These are phyloP conservation scores for Lentinula aciculospora DNA, from an alignment of 768 basidiomycete species.

Conservation along the genomic window DNA sequence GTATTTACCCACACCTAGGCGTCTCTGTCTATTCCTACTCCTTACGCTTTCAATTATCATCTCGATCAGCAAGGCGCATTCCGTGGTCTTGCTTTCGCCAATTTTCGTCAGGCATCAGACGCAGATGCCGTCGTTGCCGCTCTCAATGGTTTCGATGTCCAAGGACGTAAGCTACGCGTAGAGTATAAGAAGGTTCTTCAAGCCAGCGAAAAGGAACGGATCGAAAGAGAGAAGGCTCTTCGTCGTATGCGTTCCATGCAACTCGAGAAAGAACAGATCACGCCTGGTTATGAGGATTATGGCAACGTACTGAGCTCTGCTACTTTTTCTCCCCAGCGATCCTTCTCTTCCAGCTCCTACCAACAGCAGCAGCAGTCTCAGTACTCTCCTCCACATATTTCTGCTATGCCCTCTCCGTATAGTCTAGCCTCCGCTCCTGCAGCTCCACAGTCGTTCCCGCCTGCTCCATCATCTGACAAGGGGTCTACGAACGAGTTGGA, in stretches of 20 bases:
- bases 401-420: constrained; percentile 41
- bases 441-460: constrained; percentile 44
- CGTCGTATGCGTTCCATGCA: constrained; percentile 98
- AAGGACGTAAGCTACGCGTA: constrained; percentile 94
- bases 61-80: constrained; percentile 95
- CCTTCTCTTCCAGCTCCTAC: constrained; percentile 63
- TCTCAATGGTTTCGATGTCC: constrained; percentile 92
- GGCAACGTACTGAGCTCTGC: constrained; percentile 39
- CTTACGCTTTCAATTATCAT: constrained; percentile 99
- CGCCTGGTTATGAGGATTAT: constrained; percentile 69
- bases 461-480: constrained; percentile 63
- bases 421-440: constrained; percentile 46
- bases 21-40: constrained; percentile 89
- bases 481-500: constrained; percentile 72
- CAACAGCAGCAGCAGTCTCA: constrained; percentile 47
- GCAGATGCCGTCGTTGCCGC: constrained; percentile 96
- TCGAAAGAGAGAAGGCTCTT: constrained; percentile 97
- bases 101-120: constrained; percentile 87
- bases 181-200: constrained; percentile 99
- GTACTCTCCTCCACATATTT: constrained; percentile 58
- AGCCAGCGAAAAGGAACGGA: constrained; percentile 97
- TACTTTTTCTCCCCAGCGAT: constrained; percentile 65
- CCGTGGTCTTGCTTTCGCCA: constrained; percentile 96
- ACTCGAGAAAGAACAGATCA: constrained; percentile 74
- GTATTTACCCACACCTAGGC: constrained; percentile 40